Evolutionary conservation across 257 asterid species (phyloP).

Genomic region (Parsonsia alboflavescens): DNA sequence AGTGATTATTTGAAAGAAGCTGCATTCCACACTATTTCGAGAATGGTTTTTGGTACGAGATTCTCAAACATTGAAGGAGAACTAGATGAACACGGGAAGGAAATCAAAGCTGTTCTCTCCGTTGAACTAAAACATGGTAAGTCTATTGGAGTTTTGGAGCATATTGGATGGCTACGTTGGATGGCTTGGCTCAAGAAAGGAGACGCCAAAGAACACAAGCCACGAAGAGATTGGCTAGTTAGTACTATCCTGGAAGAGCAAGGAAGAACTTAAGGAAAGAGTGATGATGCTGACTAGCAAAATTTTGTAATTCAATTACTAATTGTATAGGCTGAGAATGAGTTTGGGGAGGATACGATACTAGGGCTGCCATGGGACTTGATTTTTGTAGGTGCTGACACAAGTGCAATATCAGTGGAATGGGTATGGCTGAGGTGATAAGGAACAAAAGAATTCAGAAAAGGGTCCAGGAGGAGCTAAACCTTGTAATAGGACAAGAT

Average conservation of each 20-base stretch:
- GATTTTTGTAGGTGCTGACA: conserved; percentile 79
- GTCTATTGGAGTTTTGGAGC: conserved; percentile 66
- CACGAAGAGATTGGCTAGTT: no score
- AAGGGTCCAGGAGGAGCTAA: no score
- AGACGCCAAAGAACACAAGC: no score
- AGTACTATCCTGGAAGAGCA: conserved; percentile 71
- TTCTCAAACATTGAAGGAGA: no score
- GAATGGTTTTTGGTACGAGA: no score
- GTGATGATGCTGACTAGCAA: conserved; percentile 46
- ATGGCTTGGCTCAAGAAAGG: no score
- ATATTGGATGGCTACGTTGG: conserved; percentile 80
- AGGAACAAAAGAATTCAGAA: conserved; percentile 62
- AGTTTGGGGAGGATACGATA: no score
- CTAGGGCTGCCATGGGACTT: conserved; percentile 53
- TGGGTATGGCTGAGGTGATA: conserved; percentile 83
- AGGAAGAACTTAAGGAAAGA: conserved; percentile 45
- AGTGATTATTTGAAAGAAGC: no score
- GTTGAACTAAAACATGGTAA: conserved; percentile 63
- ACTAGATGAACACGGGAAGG: no score
- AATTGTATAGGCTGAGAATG: conserved; percentile 47
- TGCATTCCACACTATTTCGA: no score
- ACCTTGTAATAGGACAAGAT: no score
- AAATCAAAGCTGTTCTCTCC: conserved; percentile 27
- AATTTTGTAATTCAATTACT: conserved; percentile 67
- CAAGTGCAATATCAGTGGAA: conserved; percentile 66